Evolutionary conservation across 257 asterid species (phyloP).

Genomic region (Ilex asprella): DNA sequence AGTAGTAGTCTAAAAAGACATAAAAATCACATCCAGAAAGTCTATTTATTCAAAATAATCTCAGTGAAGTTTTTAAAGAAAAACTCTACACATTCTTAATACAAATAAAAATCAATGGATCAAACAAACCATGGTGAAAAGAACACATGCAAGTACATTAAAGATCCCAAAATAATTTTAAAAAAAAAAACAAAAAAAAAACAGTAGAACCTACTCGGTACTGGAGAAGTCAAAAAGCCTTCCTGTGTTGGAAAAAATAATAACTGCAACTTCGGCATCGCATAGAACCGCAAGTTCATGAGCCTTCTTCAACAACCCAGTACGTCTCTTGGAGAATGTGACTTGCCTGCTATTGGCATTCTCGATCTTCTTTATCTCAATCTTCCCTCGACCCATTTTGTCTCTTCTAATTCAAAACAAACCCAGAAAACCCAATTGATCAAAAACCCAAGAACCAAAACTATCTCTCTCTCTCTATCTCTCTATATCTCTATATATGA

Average conservation of each 20-base stretch:
- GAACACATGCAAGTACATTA: slow-evolving; percentile 4
- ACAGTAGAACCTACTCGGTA: slow-evolving; percentile 28
- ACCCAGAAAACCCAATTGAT: slow-evolving; percentile 19
- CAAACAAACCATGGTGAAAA: background rate
- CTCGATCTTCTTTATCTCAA: slow-evolving; percentile 76
- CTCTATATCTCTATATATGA: background rate
- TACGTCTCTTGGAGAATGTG: slow-evolving; percentile 66
- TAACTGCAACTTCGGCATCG: slow-evolving; percentile 71
- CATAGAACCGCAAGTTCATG: slow-evolving; percentile 69
- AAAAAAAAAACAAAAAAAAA: background rate
- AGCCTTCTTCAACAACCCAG: slow-evolving; percentile 73
- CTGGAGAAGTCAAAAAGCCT: slow-evolving; percentile 61
- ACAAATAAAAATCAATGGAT: too few species aligned
- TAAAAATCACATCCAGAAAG: background rate
- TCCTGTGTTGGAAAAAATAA: slow-evolving; percentile 69
- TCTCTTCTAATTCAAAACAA: slow-evolving; percentile 11
- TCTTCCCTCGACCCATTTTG: slow-evolving; percentile 72
- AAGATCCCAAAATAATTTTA: background rate
- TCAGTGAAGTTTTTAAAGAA: background rate
- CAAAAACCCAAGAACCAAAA: slow-evolving; percentile 3
- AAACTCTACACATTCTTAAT: background rate
- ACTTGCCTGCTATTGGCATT: slow-evolving; percentile 72
- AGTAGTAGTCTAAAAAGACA: too few species aligned
- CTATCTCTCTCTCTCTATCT: background rate
- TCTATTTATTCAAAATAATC: background rate